Percentiles rank a stretch among this genome's conserved stretches.
These are phyloP conservation scores for Scedosporium boydii DNA, from an alignment of 2,329 filamentous ascomycete genomes.

Conservation along the genomic window DNA sequence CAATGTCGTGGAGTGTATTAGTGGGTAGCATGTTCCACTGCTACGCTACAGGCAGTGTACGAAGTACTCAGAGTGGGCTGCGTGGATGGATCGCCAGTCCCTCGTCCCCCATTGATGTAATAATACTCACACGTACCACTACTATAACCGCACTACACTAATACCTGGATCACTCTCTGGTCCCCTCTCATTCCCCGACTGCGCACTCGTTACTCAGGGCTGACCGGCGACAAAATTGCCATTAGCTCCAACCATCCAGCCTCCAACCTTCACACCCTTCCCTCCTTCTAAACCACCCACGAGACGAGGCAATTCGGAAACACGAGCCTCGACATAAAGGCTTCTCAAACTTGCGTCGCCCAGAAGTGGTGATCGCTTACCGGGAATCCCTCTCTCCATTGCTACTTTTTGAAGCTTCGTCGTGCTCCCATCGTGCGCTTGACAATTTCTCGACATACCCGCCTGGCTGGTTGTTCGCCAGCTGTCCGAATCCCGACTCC, in stretches of 20 bases:
- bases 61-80: not conserved
- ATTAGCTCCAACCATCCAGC: conserved; percentile 1
- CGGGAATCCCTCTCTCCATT: not conserved
- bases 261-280: not conserved
- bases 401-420: not conserved
- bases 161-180: not conserved
- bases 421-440: not conserved
- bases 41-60: not conserved
- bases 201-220: not conserved
- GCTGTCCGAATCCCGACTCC: not conserved
- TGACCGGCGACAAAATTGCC: not conserved
- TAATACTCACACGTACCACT: too few relatives aligned
- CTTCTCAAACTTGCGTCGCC: not conserved
- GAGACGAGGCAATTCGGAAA: not conserved
- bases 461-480: not conserved
- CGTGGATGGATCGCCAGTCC: too few relatives aligned
- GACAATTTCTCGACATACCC: too few relatives aligned
- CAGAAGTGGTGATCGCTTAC: not conserved
- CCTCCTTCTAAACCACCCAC: not conserved
- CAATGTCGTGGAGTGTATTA: not conserved
- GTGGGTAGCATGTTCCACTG: not conserved
- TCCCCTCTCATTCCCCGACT: not conserved
- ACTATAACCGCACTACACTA: too few relatives aligned
- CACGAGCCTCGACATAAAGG: not conserved
- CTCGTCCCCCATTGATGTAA: too few relatives aligned